phyloP scores from a whole-genome alignment of 1,284 basidiomycete genomes.

The Malassezia restricta region DNA sequence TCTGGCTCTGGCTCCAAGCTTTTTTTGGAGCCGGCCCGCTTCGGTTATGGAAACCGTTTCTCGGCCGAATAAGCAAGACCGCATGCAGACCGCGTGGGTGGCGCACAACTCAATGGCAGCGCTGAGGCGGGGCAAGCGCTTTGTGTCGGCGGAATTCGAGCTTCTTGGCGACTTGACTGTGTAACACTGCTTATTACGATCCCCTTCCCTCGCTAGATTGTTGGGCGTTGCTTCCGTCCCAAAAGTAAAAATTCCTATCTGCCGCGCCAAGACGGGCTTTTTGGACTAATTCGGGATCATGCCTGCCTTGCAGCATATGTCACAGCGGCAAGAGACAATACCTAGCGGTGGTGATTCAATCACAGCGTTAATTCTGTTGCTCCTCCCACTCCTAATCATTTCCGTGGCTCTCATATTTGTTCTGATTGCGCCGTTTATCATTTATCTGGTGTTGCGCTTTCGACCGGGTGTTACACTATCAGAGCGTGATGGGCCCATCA shows the following conservation, averaged over 20 bases:
- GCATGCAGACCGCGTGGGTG: too few relatives aligned
- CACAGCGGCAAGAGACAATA: neutral
- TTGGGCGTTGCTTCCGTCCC: too few relatives aligned
- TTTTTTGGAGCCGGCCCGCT: neutral
- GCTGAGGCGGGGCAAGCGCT: too few relatives aligned
- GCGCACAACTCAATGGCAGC: too few relatives aligned
- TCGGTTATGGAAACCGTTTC: too few relatives aligned
- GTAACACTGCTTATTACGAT: too few relatives aligned
- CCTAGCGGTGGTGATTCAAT: neutral
- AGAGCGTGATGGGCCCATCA: slow-evolving; percentile 81
- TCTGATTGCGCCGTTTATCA: slow-evolving; percentile 28
- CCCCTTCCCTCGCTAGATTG: too few relatives aligned
- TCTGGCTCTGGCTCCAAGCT: neutral
- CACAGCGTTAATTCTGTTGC: slow-evolving; percentile 22
- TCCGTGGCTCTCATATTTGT: slow-evolving; percentile 68
- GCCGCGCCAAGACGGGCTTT: too few relatives aligned
- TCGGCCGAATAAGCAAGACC: too few relatives aligned
- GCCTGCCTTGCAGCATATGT: neutral
- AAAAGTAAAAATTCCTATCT: too few relatives aligned
- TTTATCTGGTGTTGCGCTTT: slow-evolving; percentile 33
- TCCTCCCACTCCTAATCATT: slow-evolving; percentile 60
- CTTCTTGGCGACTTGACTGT: too few relatives aligned
- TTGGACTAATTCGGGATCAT: neutral
- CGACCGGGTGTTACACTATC: slow-evolving; percentile 52
- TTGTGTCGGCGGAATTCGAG: too few relatives aligned